These are phyloP conservation scores for Psophocarpus tetragonolobus DNA, from an alignment of 306 rosid species.

Conservation along the genomic window DNA sequence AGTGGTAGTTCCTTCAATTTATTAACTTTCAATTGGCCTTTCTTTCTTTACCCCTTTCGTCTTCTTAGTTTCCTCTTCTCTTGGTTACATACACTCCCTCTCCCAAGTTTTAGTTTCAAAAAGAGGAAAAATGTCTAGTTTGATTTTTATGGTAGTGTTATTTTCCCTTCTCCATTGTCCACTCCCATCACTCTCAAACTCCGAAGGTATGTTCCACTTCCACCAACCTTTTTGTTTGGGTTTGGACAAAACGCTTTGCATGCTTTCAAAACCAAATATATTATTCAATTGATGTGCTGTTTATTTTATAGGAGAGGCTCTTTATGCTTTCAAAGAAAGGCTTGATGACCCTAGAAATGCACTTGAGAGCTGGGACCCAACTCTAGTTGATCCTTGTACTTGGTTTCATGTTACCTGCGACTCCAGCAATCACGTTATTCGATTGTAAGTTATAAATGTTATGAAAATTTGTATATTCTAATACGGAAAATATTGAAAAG, in stretches of 20 bases:
- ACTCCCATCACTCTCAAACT: slow-evolving; percentile 15
- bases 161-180: slow-evolving; percentile 20
- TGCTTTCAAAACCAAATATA: too few relatives aligned
- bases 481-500: too few relatives aligned
- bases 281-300: not conserved
- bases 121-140: slow-evolving; percentile 12
- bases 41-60: too few relatives aligned
- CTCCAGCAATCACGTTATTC: slow-evolving; percentile 59
- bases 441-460: slow-evolving; percentile 50
- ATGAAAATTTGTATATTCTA: too few relatives aligned
- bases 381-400: slow-evolving; percentile 89
- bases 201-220: slow-evolving; percentile 1
- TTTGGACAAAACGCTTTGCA: not conserved
- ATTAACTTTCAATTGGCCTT: too few relatives aligned
- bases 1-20: too few relatives aligned
- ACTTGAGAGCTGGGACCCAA: slow-evolving; percentile 95
- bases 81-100: too few relatives aligned
- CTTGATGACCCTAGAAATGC: slow-evolving; percentile 66
- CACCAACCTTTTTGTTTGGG: not conserved
- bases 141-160: not conserved
- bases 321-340: slow-evolving; percentile 65
- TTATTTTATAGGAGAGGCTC: slow-evolving; percentile 64
- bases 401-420: slow-evolving; percentile 63
- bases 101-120: too few relatives aligned
- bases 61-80: too few relatives aligned